Evolutionary conservation across 768 basidiomycete species (phyloP), one percentile per base, ranked within the genome.

Genomic region (Grammothele lineata): DNA sequence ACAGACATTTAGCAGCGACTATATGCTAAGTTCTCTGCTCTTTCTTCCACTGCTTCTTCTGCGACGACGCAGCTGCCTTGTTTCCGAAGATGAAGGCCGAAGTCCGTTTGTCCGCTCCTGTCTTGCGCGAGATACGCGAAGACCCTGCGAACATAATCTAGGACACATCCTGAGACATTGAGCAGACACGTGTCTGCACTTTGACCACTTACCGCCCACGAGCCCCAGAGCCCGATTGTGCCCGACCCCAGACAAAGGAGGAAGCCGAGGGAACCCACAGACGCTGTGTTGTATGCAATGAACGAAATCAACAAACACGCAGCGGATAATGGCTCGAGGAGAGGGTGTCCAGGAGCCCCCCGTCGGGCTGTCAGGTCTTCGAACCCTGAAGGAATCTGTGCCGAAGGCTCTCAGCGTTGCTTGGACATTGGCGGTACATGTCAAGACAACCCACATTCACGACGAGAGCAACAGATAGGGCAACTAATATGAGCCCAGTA

Each of bases 71-170:
- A 48, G 66, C 61, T 10, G 61, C 52, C 55, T 76, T 85, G 69
- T 89, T 92, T 2, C 85, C 79, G 60, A 92, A 92, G 18, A 90
- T 68, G 63, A 91, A 90, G 4, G 81, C 60, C 14, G 87, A 89
- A 4, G 87, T 92, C 51, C 78, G 79, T 58, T 90, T 90, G 66
- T 90, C 87, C 17, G 87, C 83, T 15, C 88, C 89, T 5, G 87
- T 90, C 55, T 78, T 85, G 60, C 76, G 79, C 25, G 87, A 88
- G 38, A 77, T 62, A 32, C 67, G 60, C 21, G 72, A 70, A 11
- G 83, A 71, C 21, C 74, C 73, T 33, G 77, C 74, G 58, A 90
- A 87, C 40, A 81, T 58, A 38, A 83, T 71, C 85, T 87, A 55
- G 23, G 45, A n/a, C n/a, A n/a, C n/a, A n/a, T n/a, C n/a, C n/a